A percentile compares a stretch with the other conserved stretches of the same genome.
Evolutionary conservation across 2,329 filamentous ascomycete species (phyloP).

Genomic region (Colletotrichum eleusines): DNA sequence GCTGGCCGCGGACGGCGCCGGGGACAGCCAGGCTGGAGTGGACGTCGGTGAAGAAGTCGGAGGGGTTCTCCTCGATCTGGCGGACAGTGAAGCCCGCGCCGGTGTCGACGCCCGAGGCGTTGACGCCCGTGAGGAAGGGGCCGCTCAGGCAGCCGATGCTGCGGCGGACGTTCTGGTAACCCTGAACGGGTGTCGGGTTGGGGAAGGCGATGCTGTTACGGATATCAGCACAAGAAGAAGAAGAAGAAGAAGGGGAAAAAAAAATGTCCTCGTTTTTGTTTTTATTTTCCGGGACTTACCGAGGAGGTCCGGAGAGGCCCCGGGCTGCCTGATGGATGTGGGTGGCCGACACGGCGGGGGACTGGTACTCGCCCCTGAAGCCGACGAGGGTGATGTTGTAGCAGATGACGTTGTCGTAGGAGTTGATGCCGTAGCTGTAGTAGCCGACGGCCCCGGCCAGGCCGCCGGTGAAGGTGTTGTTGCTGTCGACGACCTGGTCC

Average conservation of each 20-base stretch:
- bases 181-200: slow-evolving; percentile 56
- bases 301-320: slow-evolving; percentile 62
- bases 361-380: slow-evolving; percentile 64
- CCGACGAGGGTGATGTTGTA: slow-evolving; percentile 64
- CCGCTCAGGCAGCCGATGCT: slow-evolving; percentile 57
- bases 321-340: slow-evolving; percentile 65
- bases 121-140: slow-evolving; percentile 52
- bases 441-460: slow-evolving; percentile 58
- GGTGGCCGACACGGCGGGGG: slow-evolving; percentile 63
- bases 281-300: slow-evolving; percentile 45
- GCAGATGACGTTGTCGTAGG: slow-evolving; percentile 56
- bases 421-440: slow-evolving; percentile 67
- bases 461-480: slow-evolving; percentile 54
- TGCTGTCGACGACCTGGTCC: slow-evolving; percentile 61
- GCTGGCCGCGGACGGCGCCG: slow-evolving; percentile 66
- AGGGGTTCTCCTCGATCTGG: slow-evolving; percentile 64
- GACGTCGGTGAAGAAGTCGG: slow-evolving; percentile 64
- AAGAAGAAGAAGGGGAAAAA: no score
- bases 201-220: slow-evolving; percentile 58
- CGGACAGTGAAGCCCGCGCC: slow-evolving; percentile 60
- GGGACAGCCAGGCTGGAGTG: slow-evolving; percentile 62
- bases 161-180: slow-evolving; percentile 47
- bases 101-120: slow-evolving; percentile 48
- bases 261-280: background rate
- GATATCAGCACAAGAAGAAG: no score